Percentiles rank a stretch among this genome's conserved stretches.
Conservation (phyloP, 805 yeast genomes). For the Schwanniomyces polymorphus region DNA sequence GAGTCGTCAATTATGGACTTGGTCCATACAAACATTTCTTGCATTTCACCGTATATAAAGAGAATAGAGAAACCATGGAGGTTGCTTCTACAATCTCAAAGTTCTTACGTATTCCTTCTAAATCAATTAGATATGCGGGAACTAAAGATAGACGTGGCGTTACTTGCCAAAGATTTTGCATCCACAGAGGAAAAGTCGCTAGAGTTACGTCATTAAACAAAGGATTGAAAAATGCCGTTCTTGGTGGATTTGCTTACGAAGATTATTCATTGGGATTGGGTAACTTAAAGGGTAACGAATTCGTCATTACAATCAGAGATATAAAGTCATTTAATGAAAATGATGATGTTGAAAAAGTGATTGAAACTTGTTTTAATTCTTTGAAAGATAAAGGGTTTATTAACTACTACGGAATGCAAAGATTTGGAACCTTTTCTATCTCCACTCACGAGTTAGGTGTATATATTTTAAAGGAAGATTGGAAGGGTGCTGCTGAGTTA, state of each 20-base stretch:
- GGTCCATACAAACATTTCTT: constrained; percentile 71
- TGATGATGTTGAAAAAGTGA: constrained; percentile 39
- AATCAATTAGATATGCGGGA: constrained; percentile 79
- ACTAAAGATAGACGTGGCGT: constrained; percentile 97
- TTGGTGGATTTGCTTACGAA: constrained; percentile 77
- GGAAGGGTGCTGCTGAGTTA: constrained; percentile 78
- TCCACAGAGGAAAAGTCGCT: constrained; percentile 67
- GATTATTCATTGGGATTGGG: constrained; percentile 70
- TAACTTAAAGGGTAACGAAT: constrained; percentile 86
- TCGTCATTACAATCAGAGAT: constrained; percentile 79
- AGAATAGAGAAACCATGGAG: constrained; percentile 97
- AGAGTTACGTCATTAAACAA: constrained; percentile 76
- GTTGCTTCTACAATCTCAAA: constrained; percentile 75
- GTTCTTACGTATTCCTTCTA: constrained; percentile 72
- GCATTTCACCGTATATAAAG: constrained; percentile 83
- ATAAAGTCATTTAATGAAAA: constrained; percentile 41
- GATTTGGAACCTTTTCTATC: constrained; percentile 93
- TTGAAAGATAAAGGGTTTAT: constrained; percentile 74
- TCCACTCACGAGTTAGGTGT: constrained; percentile 89
- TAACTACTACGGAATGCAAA: constrained; percentile 96
- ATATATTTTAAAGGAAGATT: constrained; percentile 65
- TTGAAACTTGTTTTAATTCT: constrained; percentile 55
- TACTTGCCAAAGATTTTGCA: constrained; percentile 80
- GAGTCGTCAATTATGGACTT: constrained; percentile 65
- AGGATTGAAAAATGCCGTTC: constrained; percentile 69